Base-by-base conservation (phyloP, 768 basidiomycete species). In the Phanerochaete sordida region DNA sequence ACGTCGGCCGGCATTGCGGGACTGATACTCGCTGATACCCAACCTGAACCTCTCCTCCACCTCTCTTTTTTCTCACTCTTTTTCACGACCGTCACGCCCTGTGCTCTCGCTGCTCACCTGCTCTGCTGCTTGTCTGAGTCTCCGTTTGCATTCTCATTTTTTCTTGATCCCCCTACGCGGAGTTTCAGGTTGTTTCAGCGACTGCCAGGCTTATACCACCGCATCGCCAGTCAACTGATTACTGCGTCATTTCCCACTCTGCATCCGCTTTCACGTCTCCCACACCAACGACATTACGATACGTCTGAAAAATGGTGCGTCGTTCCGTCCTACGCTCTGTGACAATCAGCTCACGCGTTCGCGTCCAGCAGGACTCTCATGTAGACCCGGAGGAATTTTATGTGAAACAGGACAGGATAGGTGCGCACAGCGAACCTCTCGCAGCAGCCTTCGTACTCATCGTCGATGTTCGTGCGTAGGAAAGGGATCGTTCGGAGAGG, bases 401-500 rank as follows among this genome's bases (percentile, higher is more conserved):
- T 74, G 95, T 98, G 64, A 93, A 90, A 73, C 96, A 99, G 78
- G 91, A 97, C 74, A 86, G 95, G 73, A 98, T 99, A 69, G 96
- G 96, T 96, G 65, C 45, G 80, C 73, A 33, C 24, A 24, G 16
- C 21, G 6, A 48, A 16, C 13, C 12, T 1, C 19, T 47, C 27
- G 11, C 30, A 35, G 19, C 49, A 27, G 21, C 50, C 47, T 59
- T 43, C 5, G 16, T 28, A 64, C 46, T 54, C 65, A 49, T 37
- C 13, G 2, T 31, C 51, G 19, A 16, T 35, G 44, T n/a, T n/a
- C 50, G 33, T 61, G 57, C 68, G 13, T 43, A 97, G 96, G 95
- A 62, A 98, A 99, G 74, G 96, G 96, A 31, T 98, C 95, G 5
- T 98, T 99, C 69, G 97, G 96, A 69, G 97, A 98, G 75, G 95